phyloP scores from a whole-genome alignment of 805 yeast species.

The Ascoidea asiatica region DNA sequence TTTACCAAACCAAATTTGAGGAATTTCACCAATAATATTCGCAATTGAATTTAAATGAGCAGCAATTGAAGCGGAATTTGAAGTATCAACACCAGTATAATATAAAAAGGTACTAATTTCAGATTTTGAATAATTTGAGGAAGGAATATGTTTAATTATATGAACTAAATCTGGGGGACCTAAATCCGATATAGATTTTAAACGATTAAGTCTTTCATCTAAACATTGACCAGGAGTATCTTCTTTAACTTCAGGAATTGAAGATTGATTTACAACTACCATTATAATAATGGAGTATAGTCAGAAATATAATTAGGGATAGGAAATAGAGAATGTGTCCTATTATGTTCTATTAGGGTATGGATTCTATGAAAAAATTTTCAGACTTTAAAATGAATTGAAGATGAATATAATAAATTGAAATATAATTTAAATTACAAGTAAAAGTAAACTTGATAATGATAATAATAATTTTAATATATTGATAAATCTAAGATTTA shows the following conservation, averaged over 20 bases:
- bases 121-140: slow-evolving; percentile 26
- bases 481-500: no score
- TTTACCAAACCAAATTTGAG: slow-evolving; percentile 75
- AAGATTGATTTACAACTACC: no score
- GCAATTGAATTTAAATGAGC: slow-evolving; percentile 60
- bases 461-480: no score
- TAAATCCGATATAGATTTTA: slow-evolving; percentile 45
- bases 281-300: no score
- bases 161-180: slow-evolving; percentile 59
- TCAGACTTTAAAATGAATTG: no score
- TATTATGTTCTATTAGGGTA: no score
- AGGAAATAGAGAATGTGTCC: no score
- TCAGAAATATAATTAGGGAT: no score
- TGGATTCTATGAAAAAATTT: no score
- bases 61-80: slow-evolving; percentile 66
- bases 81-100: slow-evolving; percentile 63
- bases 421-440: no score
- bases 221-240: slow-evolving; percentile 44
- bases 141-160: slow-evolving; percentile 25
- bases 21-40: slow-evolving; percentile 42
- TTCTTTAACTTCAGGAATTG: slow-evolving; percentile 34
- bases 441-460: no score
- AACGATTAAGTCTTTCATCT: slow-evolving; percentile 47
- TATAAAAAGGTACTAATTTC: slow-evolving; percentile 62
- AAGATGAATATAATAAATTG: no score